These are phyloP conservation scores for Geosmithia putterillii DNA, from an alignment of 2,329 filamentous ascomycete species.

Conservation along the genomic window DNA sequence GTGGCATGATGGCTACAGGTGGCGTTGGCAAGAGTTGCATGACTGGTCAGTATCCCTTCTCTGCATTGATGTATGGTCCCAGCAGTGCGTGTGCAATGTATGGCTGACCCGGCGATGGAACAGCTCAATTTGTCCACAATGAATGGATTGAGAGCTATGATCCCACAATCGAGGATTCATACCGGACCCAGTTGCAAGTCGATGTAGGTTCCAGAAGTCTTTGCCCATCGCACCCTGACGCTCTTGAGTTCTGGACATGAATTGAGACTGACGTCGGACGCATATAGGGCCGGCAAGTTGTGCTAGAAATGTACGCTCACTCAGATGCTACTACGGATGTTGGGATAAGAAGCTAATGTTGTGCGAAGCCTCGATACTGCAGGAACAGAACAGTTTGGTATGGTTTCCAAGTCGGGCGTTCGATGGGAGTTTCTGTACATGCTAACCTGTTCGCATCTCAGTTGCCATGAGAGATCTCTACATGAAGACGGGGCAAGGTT, in stretches of 20 bases:
- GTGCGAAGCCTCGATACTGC: constrained; percentile 69
- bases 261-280: constrained; percentile 14
- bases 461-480: constrained; percentile 67
- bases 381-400: constrained; percentile 87
- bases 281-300: constrained; percentile 66
- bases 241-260: neutral
- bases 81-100: constrained; percentile 6
- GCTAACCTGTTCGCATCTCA: constrained; percentile 10
- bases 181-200: constrained; percentile 63
- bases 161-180: constrained; percentile 68
- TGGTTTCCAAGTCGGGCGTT: neutral
- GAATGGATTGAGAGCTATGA: constrained; percentile 87
- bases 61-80: neutral
- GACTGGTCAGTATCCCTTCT: constrained; percentile 49
- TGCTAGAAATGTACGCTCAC: constrained; percentile 68
- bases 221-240: too few relatives aligned
- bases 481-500: constrained; percentile 89
- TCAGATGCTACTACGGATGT: neutral
- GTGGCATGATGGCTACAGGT: constrained; percentile 34
- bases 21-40: constrained; percentile 89
- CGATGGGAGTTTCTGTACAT: neutral
- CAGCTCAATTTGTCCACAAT: constrained; percentile 87
- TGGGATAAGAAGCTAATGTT: constrained; percentile 1
- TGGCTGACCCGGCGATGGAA: constrained; percentile 8
- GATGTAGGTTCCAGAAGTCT: constrained; percentile 48